These are phyloP conservation scores for Bombardia bombarda DNA, from an alignment of 495 filamentous ascomycete species.

Conservation along the genomic window DNA sequence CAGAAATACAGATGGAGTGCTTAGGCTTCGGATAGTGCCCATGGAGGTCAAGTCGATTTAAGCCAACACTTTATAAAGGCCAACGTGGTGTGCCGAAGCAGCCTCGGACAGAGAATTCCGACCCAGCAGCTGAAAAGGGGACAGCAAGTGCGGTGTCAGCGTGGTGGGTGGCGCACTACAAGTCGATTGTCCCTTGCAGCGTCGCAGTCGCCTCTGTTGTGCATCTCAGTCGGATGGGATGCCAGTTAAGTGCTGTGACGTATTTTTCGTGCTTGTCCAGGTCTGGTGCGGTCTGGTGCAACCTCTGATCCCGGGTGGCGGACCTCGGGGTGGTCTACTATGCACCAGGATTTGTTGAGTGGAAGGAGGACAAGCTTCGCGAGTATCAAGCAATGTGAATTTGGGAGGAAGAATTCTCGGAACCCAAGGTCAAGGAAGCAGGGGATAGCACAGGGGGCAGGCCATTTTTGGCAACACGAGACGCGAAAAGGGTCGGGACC, in stretches of 20 bases:
- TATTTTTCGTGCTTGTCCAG: neutral
- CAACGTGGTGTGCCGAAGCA: conserved; percentile 5
- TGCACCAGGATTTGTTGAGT: neutral
- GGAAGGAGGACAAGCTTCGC: conserved; percentile 1
- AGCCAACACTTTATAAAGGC: conserved; percentile 12
- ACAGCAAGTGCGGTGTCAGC: conserved; percentile 6
- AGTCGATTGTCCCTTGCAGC: conserved; percentile 7
- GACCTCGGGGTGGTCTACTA: neutral
- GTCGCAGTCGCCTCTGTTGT: conserved; percentile 21
- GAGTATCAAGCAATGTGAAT: neutral
- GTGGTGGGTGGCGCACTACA: conserved; percentile 5
- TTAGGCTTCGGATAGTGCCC: conserved; percentile 12
- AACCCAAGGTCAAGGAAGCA: neutral
- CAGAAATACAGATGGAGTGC: conserved; percentile 15
- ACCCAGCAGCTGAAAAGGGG: conserved; percentile 4
- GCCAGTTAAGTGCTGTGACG: neutral
- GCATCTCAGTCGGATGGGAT: conserved; percentile 17
- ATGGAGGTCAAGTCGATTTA: conserved; percentile 5
- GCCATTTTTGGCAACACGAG: conserved; percentile 14
- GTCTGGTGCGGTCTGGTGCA: conserved; percentile 5
- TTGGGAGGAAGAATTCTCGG: neutral
- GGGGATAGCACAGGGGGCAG: neutral
- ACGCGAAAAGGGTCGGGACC: conserved; percentile 14
- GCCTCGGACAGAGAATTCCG: conserved; percentile 11
- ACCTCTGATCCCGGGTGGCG: conserved; percentile 7